Evolutionary conservation across 352 stramenopile species (phyloP).

Genomic region (Halophytophthora polymorphica): DNA sequence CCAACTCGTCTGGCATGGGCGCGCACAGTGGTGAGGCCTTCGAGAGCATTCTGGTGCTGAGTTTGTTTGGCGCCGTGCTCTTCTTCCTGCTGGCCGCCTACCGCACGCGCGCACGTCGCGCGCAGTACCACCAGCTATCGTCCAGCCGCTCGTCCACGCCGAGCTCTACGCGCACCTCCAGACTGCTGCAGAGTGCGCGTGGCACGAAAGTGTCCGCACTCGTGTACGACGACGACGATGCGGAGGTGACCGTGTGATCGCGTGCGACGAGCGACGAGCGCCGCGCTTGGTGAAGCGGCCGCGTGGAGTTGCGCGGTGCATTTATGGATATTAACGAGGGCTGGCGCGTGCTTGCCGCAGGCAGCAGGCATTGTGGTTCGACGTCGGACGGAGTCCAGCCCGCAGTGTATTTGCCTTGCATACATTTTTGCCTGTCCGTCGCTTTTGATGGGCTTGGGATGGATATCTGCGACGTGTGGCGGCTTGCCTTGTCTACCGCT

Average conservation of each 20-base stretch:
- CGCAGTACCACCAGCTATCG: conserved; percentile 16
- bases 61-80: conserved; percentile 14
- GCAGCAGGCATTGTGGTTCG: too few relatives aligned
- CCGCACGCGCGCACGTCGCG: conserved; percentile 16
- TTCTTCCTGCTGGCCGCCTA: conserved; percentile 16
- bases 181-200: neutral
- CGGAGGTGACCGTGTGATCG: neutral
- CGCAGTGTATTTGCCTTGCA: too few relatives aligned
- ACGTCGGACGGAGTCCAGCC: too few relatives aligned
- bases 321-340: too few relatives aligned
- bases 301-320: too few relatives aligned
- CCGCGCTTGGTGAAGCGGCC: neutral
- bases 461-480: too few relatives aligned
- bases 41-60: conserved; percentile 15
- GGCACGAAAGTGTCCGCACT: neutral
- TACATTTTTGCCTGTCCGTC: too few relatives aligned
- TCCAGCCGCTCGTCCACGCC: neutral
- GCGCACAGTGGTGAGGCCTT: conserved; percentile 11
- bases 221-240: neutral
- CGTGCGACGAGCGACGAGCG: neutral
- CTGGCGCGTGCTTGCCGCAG: too few relatives aligned
- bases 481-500: too few relatives aligned
- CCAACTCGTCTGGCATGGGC: conserved; percentile 1
- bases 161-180: neutral
- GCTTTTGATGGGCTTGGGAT: too few relatives aligned